Evolutionary conservation across 352 stramenopile genomes (phyloP).

Genomic region (Chrysophaeum taylorii): DNA sequence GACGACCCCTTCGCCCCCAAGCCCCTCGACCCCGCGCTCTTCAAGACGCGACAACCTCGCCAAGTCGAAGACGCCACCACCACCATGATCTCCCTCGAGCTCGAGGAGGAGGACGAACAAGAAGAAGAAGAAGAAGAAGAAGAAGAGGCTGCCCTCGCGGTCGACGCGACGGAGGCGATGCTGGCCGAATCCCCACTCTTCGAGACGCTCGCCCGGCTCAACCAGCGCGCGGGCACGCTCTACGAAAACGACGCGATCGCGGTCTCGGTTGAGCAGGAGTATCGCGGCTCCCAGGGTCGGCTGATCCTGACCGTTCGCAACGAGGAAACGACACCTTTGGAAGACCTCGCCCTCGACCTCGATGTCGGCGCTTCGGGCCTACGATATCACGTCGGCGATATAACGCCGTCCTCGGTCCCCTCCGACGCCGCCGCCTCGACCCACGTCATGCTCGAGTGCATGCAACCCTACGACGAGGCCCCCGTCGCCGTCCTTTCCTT

Average conservation of each 20-base stretch:
- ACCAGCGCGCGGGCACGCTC: conserved; percentile 11
- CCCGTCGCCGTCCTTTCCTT: conserved; percentile 49
- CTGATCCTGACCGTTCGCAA: conserved; percentile 63
- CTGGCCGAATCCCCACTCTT: background rate
- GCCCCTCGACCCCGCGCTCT: background rate
- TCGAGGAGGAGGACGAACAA: too few relatives aligned
- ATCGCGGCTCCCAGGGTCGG: conserved; percentile 60
- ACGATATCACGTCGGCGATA: conserved; percentile 43
- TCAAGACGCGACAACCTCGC: too few relatives aligned
- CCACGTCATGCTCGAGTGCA: conserved; percentile 65
- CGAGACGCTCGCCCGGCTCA: conserved; percentile 1
- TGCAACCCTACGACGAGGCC: conserved; percentile 53
- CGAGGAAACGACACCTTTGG: conserved; percentile 44
- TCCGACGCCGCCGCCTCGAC: conserved; percentile 58
- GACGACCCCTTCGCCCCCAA: conserved; percentile 1
- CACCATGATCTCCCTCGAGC: too few relatives aligned
- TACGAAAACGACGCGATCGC: conserved; percentile 8
- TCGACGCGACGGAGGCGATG: background rate
- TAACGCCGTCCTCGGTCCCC: conserved; percentile 37
- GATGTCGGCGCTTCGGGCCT: conserved; percentile 34
- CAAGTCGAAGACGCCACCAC: too few relatives aligned
- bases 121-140: too few relatives aligned
- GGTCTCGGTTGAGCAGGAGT: conserved; percentile 64
- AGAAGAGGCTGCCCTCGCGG: background rate
- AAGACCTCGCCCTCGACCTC: conserved; percentile 42